Base-by-base conservation (phyloP, 768 basidiomycete species). In the Crucibulum laeve region DNA sequence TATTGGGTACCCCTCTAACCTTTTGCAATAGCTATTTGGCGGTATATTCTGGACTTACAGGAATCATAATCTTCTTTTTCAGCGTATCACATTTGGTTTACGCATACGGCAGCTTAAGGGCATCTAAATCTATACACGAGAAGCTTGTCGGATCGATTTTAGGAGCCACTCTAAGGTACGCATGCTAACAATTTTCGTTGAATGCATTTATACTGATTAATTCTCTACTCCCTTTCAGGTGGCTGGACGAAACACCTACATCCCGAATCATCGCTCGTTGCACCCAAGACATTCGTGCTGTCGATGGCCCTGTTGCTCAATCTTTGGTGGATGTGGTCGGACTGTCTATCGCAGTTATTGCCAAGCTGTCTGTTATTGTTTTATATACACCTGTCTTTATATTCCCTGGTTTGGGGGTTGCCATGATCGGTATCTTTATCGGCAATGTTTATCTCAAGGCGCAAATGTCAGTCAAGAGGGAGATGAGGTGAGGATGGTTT, bases 231-330 rank as follows among this genome's bases (percentile, higher is more conserved):
- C 19, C 13, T 13, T 37, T 18, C 10, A 76, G 82, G 57, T 83
- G 65, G 67, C 67, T 76, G 23, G 69, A 70, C 48, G 61, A 67
- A 25, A 76, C 73, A 1, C 70, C 73, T 7, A 59, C 62, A 1
- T 65, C 69, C 18, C 75, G 84, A 3, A 75, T 88, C 40, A 77
- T 85, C 32, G 65, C 80, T 22, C 71, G 84, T 39, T 79, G 78
- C 56, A 86, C 84, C 1, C 76, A 82, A 42, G 84, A 87, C 54
- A 82, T 85, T 17, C 64, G 76, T 34, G 54, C 62, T 45, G 68
- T 90, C 28, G 87, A 91, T 55, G 56, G 62, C 2, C 47, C 57
- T n/a, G 24, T 11, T 40, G 15, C 11, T 23, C n/a, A 40, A 22
- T 0, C 52, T 74, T 14, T 43, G 64, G 1, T 52, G 53, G 33